These are phyloP conservation scores for Clausena lansium DNA, from an alignment of 345 rosid species.

Conservation along the genomic window DNA sequence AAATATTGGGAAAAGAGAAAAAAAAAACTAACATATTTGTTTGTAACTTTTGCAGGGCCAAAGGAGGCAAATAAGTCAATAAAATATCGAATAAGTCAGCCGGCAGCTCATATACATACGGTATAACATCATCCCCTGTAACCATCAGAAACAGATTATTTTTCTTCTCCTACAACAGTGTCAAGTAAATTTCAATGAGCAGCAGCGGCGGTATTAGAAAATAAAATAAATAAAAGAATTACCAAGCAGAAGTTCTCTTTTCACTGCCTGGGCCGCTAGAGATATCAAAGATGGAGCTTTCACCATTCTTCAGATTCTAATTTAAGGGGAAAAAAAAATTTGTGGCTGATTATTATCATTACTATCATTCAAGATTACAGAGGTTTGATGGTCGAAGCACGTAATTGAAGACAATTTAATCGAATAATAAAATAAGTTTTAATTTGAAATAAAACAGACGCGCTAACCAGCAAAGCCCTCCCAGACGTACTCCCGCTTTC, in stretches of 20 bases:
- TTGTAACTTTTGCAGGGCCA: conserved; percentile 65
- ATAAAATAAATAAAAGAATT: background rate
- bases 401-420: background rate
- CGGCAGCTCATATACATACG: conserved; percentile 61
- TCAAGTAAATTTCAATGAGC: background rate
- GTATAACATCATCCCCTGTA: conserved; percentile 45
- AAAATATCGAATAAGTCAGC: conserved; percentile 49
- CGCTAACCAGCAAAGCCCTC: background rate
- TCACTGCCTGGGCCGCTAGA: conserved; percentile 44
- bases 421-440: background rate
- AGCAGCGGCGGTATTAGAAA: background rate
- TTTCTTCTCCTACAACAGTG: background rate
- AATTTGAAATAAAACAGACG: background rate
- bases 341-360: no score
- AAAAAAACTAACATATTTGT: conserved; percentile 46
- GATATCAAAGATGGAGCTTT: conserved; percentile 53
- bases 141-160: conserved; percentile 5
- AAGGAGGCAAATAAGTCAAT: conserved; percentile 55
- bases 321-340: no score
- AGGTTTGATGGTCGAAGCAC: background rate
- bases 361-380: no score
- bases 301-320: conserved; percentile 31
- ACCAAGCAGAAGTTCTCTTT: conserved; percentile 56
- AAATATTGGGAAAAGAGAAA: no score
- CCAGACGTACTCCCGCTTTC: background rate